Evolutionary conservation across 768 basidiomycete species (phyloP).

Genomic region (Fibroporia radiculosa): DNA sequence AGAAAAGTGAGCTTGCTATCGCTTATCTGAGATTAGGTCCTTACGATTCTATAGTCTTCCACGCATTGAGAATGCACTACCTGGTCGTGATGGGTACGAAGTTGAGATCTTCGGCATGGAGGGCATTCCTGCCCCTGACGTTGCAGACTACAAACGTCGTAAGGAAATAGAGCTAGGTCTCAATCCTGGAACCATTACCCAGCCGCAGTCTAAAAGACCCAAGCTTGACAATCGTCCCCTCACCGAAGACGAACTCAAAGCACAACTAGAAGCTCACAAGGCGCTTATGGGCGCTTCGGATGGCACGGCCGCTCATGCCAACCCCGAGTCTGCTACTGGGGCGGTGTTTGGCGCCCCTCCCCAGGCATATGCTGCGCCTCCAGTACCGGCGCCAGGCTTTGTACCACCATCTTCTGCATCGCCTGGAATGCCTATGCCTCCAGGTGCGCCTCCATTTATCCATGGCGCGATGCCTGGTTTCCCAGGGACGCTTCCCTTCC

Average conservation of each 20-base stretch:
- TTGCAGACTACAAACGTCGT: conserved; percentile 92
- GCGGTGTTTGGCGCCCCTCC: conserved; percentile 71
- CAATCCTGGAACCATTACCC: conserved; percentile 71
- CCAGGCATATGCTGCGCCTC: conserved; percentile 52
- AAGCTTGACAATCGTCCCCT: conserved; percentile 73
- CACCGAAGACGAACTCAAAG: conserved; percentile 75
- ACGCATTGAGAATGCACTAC: conserved; percentile 95
- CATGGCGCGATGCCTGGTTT: conserved; percentile 23
- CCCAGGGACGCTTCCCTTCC: conserved; percentile 35
- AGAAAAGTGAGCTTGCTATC: conserved; percentile 41
- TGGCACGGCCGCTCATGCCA: conserved; percentile 23
- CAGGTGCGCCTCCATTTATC: conserved; percentile 27
- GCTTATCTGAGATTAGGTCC: background rate
- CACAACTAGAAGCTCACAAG: conserved; percentile 84
- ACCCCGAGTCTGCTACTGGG: conserved; percentile 36
- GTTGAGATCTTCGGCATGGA: conserved; percentile 99
- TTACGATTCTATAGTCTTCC: conserved; percentile 39
- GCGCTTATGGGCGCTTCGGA: conserved; percentile 75
- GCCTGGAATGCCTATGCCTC: conserved; percentile 31
- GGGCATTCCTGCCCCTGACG: conserved; percentile 89
- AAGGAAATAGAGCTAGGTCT: conserved; percentile 93
- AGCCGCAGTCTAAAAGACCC: conserved; percentile 74
- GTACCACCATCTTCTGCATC: conserved; percentile 32
- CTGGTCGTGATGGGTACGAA: conserved; percentile 95
- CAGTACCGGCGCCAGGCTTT: conserved; percentile 24